Evolutionary conservation across 1,139 yeast species (phyloP).

Genomic region (Blastobotrys niveus): DNA sequence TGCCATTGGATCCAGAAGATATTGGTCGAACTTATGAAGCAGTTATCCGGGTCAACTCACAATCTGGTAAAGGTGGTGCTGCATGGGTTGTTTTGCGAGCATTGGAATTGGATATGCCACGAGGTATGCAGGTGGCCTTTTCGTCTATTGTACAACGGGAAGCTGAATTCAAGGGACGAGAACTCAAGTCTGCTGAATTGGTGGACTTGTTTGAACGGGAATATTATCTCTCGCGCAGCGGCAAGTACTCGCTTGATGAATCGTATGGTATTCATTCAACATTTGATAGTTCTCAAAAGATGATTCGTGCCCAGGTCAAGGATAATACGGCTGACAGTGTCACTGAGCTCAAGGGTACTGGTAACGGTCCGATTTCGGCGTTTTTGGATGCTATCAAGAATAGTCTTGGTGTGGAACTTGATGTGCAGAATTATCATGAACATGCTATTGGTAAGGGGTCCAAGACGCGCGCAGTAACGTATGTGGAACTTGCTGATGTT

Average conservation of each 20-base stretch:
- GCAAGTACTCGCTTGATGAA: conserved; percentile 28
- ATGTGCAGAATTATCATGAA: conserved; percentile 81
- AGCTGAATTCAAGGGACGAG: conserved; percentile 83
- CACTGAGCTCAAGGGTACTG: conserved; percentile 56
- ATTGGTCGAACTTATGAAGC: conserved; percentile 97
- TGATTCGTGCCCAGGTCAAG: conserved; percentile 47
- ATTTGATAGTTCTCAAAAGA: conserved; percentile 36
- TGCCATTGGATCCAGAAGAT: conserved; percentile 94
- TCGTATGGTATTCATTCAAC: conserved; percentile 31
- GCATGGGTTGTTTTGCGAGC: conserved; percentile 92
- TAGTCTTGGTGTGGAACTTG: conserved; percentile 52
- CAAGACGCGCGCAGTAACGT: conserved; percentile 83
- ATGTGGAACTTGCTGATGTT: conserved; percentile 53
- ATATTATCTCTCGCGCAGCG: conserved; percentile 50
- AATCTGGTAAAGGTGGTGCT: conserved; percentile 98
- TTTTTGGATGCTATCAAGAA: conserved; percentile 70
- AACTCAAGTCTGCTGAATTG: conserved; percentile 71
- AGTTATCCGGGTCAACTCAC: conserved; percentile 94
- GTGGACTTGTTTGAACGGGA: conserved; percentile 65
- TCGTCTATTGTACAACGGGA: conserved; percentile 74
- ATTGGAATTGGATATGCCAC: conserved; percentile 86
- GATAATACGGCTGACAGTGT: conserved; percentile 39
- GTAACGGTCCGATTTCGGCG: conserved; percentile 96
- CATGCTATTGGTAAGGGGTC: conserved; percentile 90
- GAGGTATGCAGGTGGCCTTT: conserved; percentile 85